phyloP scores from a whole-genome alignment of 2,329 filamentous ascomycete species.

The Paraconiothyrium brasiliense region DNA sequence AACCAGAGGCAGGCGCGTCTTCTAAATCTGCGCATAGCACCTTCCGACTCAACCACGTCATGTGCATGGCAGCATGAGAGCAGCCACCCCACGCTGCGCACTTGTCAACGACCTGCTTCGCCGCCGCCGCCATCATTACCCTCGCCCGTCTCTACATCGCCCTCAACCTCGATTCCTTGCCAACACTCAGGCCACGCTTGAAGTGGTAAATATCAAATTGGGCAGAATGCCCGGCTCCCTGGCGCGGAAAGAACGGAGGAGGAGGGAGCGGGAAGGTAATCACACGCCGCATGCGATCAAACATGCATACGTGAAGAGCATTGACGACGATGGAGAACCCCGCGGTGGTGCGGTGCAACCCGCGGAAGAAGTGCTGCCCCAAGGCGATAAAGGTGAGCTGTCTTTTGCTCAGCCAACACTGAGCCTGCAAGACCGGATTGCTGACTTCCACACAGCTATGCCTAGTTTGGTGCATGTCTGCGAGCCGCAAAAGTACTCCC shows the following conservation, averaged over 20 bases:
- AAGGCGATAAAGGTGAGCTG: neutral
- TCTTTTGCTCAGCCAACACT: neutral
- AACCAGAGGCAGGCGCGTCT: neutral
- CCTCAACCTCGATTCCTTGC: neutral
- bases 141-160: neutral
- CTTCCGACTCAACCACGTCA: neutral
- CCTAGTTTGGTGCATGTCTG: neutral
- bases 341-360: neutral
- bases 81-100: neutral
- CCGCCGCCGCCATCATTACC: neutral
- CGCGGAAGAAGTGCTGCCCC: neutral
- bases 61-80: constrained; percentile 3
- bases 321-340: neutral
- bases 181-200: neutral
- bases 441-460: constrained; percentile 1
- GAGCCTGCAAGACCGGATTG: neutral
- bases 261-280: constrained; percentile 2
- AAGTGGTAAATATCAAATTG: neutral
- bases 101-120: constrained; percentile 8
- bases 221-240: constrained; percentile 5
- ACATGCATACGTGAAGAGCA: constrained; percentile 6
- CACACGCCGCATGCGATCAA: neutral
- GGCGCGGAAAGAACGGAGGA: constrained; percentile 11
- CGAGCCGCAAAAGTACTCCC: neutral
- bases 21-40: constrained; percentile 4